Evolutionary conservation across 2,329 filamentous ascomycete species (phyloP), one percentile per base, ranked within the genome.

Genomic region (Claviceps sp.): DNA sequence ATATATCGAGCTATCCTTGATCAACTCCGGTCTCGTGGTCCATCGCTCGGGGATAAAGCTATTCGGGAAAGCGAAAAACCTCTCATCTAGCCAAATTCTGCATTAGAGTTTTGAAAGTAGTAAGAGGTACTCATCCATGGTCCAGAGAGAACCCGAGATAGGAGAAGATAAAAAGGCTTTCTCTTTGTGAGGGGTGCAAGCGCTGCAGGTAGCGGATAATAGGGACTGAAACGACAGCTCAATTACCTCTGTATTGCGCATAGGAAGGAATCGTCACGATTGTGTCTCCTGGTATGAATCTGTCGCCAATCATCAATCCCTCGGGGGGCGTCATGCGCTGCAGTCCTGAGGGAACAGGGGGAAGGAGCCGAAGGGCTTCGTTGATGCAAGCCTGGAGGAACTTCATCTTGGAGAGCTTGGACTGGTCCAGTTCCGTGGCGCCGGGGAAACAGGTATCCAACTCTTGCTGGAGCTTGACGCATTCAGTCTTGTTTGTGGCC

Each of bases 351-450:
- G 65, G 64, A 0, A 70, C 64, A 1, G 69, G 57, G 1, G 70
- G 69, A 43, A 67, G 59, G 4, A 72, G 55, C 0, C 70, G 61
- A 37, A 72, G 58, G 0, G 65, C 49, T 54, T 74, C 72, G 46
- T 73, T 63, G 46, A 74, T 67, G 38, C 61, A 59, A 3, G 65
- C 70, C 46, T 67, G 61, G 11, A 71, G 61, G 43, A 63, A 59
- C 16, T 55, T 52, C 34, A 65, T 53, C 41, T 58, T 59, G 3
- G 57, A 55, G 5, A 65, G 56, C 1, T 48, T 55, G 9, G 46
- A 49, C 43, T 54, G 51, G n/a, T 60, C 60, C 7, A 52, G 43
- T 2, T 45, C 41, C 9, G 57, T 53, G 16, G 8, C 7, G 2
- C 24, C 11, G 22, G 47, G 37, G 20, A 58, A 58, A 30, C 9